These are phyloP conservation scores for Saccharum officinarum DNA, from an alignment of 176 grass and related monocot genomes.

Conservation along the genomic window DNA sequence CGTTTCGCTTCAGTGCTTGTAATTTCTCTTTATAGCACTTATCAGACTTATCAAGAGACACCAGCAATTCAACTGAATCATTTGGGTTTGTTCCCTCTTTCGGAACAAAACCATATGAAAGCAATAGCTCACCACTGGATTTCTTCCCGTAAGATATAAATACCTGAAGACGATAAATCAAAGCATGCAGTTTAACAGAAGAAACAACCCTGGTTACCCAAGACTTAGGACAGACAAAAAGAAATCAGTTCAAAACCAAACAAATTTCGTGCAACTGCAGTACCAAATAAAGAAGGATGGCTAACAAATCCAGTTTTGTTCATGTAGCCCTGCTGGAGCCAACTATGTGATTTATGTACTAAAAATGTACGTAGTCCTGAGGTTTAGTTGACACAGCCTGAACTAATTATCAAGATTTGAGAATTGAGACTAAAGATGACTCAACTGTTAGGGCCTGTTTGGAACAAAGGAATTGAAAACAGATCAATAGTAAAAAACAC, in stretches of 20 bases:
- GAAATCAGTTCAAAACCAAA: slow-evolving; percentile 1
- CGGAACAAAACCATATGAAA: slow-evolving; percentile 97
- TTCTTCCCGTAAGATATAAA: slow-evolving; percentile 98
- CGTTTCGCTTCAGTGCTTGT: slow-evolving; percentile 65
- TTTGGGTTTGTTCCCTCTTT: slow-evolving; percentile 96
- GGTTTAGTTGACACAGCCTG: neutral
- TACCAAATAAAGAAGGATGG: slow-evolving; percentile 15
- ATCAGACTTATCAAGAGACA: slow-evolving; percentile 83
- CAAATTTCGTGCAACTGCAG: neutral
- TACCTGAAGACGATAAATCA: slow-evolving; percentile 51
- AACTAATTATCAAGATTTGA: neutral
- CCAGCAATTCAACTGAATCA: slow-evolving; percentile 83
- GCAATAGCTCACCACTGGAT: slow-evolving; percentile 92
- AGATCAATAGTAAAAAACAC: too few species aligned
- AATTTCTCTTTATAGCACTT: slow-evolving; percentile 86
- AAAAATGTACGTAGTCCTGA: neutral
- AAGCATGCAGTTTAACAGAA: slow-evolving; percentile 1
- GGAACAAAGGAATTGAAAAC: too few species aligned
- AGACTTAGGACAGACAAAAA: slow-evolving; percentile 10
- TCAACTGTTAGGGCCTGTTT: neutral
- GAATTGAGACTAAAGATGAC: neutral
- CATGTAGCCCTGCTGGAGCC: slow-evolving; percentile 6
- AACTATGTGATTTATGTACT: slow-evolving; percentile 20
- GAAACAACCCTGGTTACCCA: neutral
- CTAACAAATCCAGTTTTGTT: neutral